Base-by-base conservation (phyloP, 768 basidiomycete species). In the Boletus subcaerulescens region DNA sequence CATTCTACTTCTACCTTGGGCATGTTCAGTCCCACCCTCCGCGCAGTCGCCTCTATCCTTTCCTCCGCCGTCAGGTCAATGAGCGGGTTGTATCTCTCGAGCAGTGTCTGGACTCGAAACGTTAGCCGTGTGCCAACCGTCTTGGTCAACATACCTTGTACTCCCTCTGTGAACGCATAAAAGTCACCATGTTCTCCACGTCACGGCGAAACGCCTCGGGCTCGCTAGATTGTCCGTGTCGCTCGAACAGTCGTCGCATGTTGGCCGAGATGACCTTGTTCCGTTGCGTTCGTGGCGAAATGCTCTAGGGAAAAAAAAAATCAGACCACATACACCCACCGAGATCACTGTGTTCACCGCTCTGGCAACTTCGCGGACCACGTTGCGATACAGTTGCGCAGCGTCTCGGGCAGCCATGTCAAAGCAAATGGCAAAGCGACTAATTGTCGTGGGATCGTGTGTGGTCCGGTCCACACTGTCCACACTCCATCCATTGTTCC, bases 21-120 rank as follows among this genome's bases (percentile, higher is more conserved):
- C 80, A 94, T 86, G 63, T 96, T 80, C 50, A 98, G 72, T 5
- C 94, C 94, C 35, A 98, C 94, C 58, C 93, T 76, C 42, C 85
- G 80, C 4, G 93, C 93, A 0, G 94, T 94, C 2, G 91, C 91
- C 63, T 85, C 78, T 56, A 96, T 80, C 60, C 89, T 76, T 67
- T 96, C 92, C 60, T 92, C 84, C 6, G 79, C 74, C 1, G 91
- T 87, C 58, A 95, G 77, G 64, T 93, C 89, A 40, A 86, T 71
- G 17, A 89, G 74, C 0, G 94, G 93, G 69, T 94, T 96, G 74
- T 98, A 98, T 50, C 91, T 78, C 50, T 91, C 89, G 57, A 97
- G 71, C 45, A 97, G 74, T 20, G 75, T 76, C 94, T 97, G 64
- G 3, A 33, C 2, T 29, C 26, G 13, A 17, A 39, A 11, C 6